Evolutionary conservation across 2,329 filamentous ascomycete species (phyloP), one percentile per base, ranked within the genome.

Genomic region (Ramichloridium luteum): DNA sequence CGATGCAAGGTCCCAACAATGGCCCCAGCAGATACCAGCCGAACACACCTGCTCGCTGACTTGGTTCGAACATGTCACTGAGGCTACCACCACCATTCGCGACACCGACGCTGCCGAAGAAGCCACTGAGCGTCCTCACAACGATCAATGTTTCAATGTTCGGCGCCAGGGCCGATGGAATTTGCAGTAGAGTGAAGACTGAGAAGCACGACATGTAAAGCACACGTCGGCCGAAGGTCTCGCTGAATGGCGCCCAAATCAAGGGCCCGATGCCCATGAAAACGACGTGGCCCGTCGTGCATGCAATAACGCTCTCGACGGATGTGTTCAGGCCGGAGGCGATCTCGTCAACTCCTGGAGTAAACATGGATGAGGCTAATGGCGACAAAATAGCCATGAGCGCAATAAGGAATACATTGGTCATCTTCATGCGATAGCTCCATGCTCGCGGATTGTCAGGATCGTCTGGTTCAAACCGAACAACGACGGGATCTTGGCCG

Each of bases 21-120:
- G 57, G 60, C 0, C 59, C 60, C 1, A 64, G 44, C 1, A 63
- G 43, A 38, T 64, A 65, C 56, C 58, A 63, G 3, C 60, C 60
- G 36, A 63, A 62, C 0, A 66, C 54, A 4, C 58, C 55, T 6
- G 62, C 64, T 37, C 65, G 48, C 36, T 66, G 53, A 14, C 46
- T 54, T 1, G 62, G 59, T 14, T 54, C 41, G 34, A 67, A 69
- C 63, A 68, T 68, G 32, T 68, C 66, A 28, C 51, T 57, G n/a
- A 68, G 63, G 0, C 60, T 67, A 2, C 65, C 64, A 5, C 65
- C 65, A 2, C 67, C 66, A 45, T 65, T 67, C 0, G 64, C 61
- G 28, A 67, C 61, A 0, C 61, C 62, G 0, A 68, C 58, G 38
- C 58, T 62, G 1, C 65, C 65, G 42, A 67, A 68, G 47, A 68